phyloP scores from a whole-genome alignment of 2,329 filamentous ascomycete species.

The Trichoderma sp. region DNA sequence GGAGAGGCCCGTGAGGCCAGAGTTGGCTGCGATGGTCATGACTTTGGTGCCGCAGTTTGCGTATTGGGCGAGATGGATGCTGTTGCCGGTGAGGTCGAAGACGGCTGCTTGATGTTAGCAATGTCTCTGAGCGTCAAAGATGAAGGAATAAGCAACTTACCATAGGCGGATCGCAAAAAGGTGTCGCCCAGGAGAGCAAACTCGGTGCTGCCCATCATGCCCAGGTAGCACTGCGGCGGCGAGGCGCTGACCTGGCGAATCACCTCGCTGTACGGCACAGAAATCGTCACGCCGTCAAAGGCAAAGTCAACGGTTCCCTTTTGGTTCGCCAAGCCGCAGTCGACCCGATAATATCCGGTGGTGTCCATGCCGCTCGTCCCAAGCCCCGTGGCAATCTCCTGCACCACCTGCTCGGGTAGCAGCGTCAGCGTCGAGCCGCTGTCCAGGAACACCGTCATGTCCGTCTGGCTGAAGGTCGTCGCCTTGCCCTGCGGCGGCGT shows the following conservation, averaged over 20 bases:
- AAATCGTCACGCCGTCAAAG: constrained; percentile 53
- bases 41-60: constrained; percentile 50
- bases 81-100: constrained; percentile 55
- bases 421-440: constrained; percentile 71
- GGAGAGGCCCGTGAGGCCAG: constrained; percentile 29
- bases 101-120: constrained; percentile 43
- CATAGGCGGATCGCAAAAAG: constrained; percentile 57
- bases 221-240: constrained; percentile 51
- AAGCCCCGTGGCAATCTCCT: constrained; percentile 54
- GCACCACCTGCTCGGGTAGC: constrained; percentile 61
- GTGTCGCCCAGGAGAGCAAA: constrained; percentile 59
- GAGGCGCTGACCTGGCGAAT: constrained; percentile 38
- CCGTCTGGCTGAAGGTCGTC: constrained; percentile 42
- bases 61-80: constrained; percentile 56
- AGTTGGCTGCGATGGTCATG: constrained; percentile 30
- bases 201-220: constrained; percentile 51
- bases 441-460: constrained; percentile 67
- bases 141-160: constrained; percentile 37
- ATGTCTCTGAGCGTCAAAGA: not conserved
- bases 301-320: constrained; percentile 53
- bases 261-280: constrained; percentile 55
- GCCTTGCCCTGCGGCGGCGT: constrained; percentile 40
- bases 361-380: constrained; percentile 45
- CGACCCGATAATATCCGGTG: constrained; percentile 52
- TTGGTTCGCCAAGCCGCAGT: constrained; percentile 48